Evolutionary conservation across 345 rosid genomes (phyloP), one percentile per base, ranked within the genome.

Genomic region (Salix arbutifolia): DNA sequence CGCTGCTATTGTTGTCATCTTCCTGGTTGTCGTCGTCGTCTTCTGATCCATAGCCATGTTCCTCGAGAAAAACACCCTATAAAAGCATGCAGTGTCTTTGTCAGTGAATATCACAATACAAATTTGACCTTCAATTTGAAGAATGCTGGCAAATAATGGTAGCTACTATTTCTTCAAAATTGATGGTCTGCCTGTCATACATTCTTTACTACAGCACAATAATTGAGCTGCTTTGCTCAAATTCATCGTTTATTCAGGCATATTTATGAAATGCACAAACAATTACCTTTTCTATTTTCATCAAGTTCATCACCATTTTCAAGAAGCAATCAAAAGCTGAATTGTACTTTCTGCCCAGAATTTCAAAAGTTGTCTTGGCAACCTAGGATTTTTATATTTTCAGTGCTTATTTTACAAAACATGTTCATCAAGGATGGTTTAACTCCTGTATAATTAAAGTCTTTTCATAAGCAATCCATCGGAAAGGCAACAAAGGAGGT

Each of bases 11-110:
- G 33, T 64, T 7, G 14, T 19, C 37, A 65, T 74, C 78, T 73
- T 50, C 53, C 53, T 50, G 19, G 17, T 28, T 38, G 6, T 28
- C 37, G 6, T 74, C 80, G 74, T 81, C 83, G 50, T 79, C 87
- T 71, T 82, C 86, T 73, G 73, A n/a, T 76, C 77, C 76, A 66
- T 72, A n/a, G 75, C 76, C 76, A 66, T 70, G 75, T 62, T 82
- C 84, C 67, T 77, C 76, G 35, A 44, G 64, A 68, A 56, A 62
- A 61, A 53, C 18, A 8, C 73, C 82, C 87, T 83, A 71, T 26
- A 25, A 70, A 78, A 77, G 75, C 66, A 81, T 37, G 44, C 23
- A 74, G 25, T 40, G 70, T 70, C 10, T 40, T 44, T 37, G 73
- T 42, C 1, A 76, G 69, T 33, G 73, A 58, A 40, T 2, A 37